phyloP scores from a whole-genome alignment of 139 green algal species.

The Asterochloris sp. region DNA sequence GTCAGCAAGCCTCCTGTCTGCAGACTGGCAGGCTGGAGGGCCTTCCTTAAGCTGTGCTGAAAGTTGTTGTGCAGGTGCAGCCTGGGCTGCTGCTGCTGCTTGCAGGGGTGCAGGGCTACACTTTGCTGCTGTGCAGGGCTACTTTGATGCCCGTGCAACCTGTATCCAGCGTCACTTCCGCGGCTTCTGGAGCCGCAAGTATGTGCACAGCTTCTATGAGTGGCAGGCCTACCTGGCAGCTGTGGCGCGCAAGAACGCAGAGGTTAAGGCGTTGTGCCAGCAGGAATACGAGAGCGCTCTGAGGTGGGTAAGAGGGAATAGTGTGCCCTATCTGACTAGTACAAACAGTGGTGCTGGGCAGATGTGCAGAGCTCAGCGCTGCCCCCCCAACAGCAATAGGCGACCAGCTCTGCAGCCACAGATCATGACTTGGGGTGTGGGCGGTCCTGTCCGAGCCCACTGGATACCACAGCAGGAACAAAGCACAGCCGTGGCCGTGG shows the following conservation, averaged over 20 bases:
- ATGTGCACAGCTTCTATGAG: conserved; percentile 59
- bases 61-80: background rate
- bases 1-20: background rate
- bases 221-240: conserved; percentile 55
- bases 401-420: too few species aligned
- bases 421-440: too few species aligned
- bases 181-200: conserved; percentile 56
- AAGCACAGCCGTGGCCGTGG: too few species aligned
- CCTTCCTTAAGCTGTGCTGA: background rate
- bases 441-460: too few species aligned
- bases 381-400: too few species aligned
- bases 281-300: too few species aligned
- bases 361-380: too few species aligned
- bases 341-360: too few species aligned
- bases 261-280: too few species aligned
- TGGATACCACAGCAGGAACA: too few species aligned
- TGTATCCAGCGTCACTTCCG: conserved; percentile 60
- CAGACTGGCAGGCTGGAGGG: background rate
- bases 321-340: too few species aligned
- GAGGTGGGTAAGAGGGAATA: too few species aligned
- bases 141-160: conserved; percentile 56
- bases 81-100: background rate
- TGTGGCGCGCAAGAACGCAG: conserved; percentile 26
- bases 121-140: conserved; percentile 29
- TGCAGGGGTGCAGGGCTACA: background rate